These are phyloP conservation scores for Neolecta irregularis DNA, from an alignment of 1,139 yeast species.

Conservation along the genomic window DNA sequence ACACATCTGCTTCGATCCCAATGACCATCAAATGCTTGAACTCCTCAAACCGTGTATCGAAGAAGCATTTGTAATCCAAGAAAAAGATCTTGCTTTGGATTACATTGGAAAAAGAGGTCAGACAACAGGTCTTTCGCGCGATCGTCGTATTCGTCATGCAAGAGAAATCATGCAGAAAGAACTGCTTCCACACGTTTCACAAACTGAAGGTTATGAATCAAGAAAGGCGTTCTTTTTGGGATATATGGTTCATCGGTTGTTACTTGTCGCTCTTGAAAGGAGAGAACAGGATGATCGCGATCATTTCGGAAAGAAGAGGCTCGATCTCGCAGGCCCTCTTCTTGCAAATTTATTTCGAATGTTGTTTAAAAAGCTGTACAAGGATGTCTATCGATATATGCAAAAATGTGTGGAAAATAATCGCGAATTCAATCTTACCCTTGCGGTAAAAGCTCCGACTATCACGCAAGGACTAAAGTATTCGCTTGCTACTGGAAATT, in stretches of 20 bases:
- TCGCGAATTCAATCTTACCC: constrained; percentile 85
- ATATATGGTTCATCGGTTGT: constrained; percentile 88
- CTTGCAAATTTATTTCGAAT: constrained; percentile 90
- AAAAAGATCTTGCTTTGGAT: constrained; percentile 93
- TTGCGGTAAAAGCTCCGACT: constrained; percentile 93
- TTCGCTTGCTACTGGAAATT: constrained; percentile 96
- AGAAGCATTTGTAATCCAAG: constrained; percentile 96
- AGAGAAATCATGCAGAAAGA: constrained; percentile 92
- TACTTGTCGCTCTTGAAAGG: constrained; percentile 89
- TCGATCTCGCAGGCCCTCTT: constrained; percentile 96
- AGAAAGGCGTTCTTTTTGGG: constrained; percentile 95
- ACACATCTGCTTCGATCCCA: constrained; percentile 93
- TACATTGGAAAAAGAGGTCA: constrained; percentile 97
- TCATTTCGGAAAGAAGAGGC: constrained; percentile 95
- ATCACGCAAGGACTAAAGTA: constrained; percentile 94
- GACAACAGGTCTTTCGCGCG: constrained; percentile 83
- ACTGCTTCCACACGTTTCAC: constrained; percentile 90
- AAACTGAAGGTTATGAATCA: constrained; percentile 91
- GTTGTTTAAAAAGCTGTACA: constrained; percentile 80
- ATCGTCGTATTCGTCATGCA: constrained; percentile 95
- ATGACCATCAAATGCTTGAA: constrained; percentile 99
- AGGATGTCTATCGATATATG: constrained; percentile 94
- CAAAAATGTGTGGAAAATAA: constrained; percentile 97
- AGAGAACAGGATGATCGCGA: constrained; percentile 98
- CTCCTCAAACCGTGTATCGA: constrained; percentile 98